These are phyloP conservation scores for Trypanosoma conorhini DNA, from an alignment of 208 protist genomes.

Conservation along the genomic window DNA sequence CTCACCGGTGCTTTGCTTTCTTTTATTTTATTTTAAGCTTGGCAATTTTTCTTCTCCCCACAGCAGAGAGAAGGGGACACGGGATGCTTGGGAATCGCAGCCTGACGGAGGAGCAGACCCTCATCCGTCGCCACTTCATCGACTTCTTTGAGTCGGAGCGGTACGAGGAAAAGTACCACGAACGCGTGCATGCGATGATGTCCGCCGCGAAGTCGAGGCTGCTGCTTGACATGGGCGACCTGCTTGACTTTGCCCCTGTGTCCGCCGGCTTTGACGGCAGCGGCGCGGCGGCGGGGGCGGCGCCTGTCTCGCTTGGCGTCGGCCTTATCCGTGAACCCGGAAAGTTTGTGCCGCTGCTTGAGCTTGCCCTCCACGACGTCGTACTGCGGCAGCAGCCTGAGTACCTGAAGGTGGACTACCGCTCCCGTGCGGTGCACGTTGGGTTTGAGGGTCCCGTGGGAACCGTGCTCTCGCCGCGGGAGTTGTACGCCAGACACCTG, in stretches of 20 bases:
- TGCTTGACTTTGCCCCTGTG: conserved; percentile 80
- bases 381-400: conserved; percentile 73
- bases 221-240: conserved; percentile 92
- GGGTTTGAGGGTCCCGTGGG: conserved; percentile 96
- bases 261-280: conserved; percentile 19
- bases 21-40: background rate
- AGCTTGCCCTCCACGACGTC: conserved; percentile 92
- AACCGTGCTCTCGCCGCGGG: conserved; percentile 93
- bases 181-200: conserved; percentile 86
- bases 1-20: background rate
- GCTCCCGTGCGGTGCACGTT: conserved; percentile 76
- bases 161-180: conserved; percentile 84
- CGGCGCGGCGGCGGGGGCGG: conserved; percentile 6
- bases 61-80: background rate
- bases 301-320: conserved; percentile 50
- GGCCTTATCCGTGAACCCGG: conserved; percentile 80
- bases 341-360: conserved; percentile 89
- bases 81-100: conserved; percentile 76
- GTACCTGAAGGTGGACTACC: conserved; percentile 88
- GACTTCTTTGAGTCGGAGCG: conserved; percentile 91
- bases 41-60: background rate
- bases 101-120: conserved; percentile 87
- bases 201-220: conserved; percentile 70
- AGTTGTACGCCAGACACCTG: conserved; percentile 91
- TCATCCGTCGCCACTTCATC: conserved; percentile 85